Base-by-base conservation (phyloP, 2,329 filamentous ascomycete species). In the Cladophialophora yegresii region DNA sequence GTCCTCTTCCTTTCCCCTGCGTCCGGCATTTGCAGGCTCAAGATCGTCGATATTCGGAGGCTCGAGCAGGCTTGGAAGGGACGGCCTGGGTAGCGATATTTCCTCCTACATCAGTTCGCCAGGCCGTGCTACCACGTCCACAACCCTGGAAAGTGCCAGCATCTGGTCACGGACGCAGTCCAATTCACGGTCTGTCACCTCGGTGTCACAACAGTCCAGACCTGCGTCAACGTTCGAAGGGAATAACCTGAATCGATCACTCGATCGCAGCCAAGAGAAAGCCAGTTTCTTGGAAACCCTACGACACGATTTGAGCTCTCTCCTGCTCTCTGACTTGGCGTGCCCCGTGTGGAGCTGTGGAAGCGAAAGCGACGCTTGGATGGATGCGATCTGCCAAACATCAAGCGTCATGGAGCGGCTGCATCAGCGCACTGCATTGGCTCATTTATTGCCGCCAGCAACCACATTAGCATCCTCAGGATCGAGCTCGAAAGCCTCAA, bases 291-390 rank as follows among this genome's bases (percentile, higher is more conserved):
- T 96, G 60, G 82, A 85, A 7, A 89, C 92, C 32, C 80, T 96
- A 32, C 88, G 88, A 71, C 90, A 93, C 73, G 90, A 88, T 0
- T 79, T 98, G 45, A 93, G 89, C 1, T 93, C 92, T 68, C 81
- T 99, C 20, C 79, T 98, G 1, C 79, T 98, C 28, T 98, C 93
- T 56, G 95, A 99, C 74, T 82, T 98, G 3, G 92, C 93, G 5
- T 92, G 89, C 47, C 85, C 91, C 32, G 89, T 97, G 1, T 95
- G 96, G 76, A 87, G 88, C n/a, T 86, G 85, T 57, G 95, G 95
- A 2, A 96, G 92, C 49, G 95, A 99, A 78, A 98, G 93, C 0
- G 95, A 98, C 75, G 83, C 83, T 2, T 97, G 93, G 89, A 95
- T 97, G 70, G 58, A 58, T 78, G 79, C 54, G 82, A 85, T 58